phyloP scores from a whole-genome alignment of 768 basidiomycete species.

The Exidia glandulosa region DNA sequence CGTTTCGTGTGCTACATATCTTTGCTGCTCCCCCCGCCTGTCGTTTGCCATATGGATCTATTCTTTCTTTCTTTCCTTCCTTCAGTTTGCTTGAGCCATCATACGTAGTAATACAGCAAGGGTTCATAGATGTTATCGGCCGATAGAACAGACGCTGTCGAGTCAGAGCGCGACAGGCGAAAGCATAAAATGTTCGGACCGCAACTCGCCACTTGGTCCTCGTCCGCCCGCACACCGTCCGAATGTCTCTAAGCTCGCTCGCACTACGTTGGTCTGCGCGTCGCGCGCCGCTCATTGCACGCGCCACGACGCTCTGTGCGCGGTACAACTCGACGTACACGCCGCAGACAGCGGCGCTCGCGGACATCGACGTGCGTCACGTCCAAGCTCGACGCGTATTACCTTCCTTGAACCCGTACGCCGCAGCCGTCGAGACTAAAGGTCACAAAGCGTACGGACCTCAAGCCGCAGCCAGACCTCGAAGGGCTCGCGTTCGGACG shows the following conservation, averaged over 20 bases:
- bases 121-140: background rate
- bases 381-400: background rate
- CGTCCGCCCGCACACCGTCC: background rate
- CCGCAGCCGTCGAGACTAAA: conserved; percentile 42
- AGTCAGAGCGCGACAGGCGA: background rate
- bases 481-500: conserved; percentile 72
- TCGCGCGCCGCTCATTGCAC: background rate
- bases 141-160: background rate
- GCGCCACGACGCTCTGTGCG: background rate
- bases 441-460: conserved; percentile 36
- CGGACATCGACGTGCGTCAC: background rate
- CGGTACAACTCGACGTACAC: background rate
- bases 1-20: background rate
- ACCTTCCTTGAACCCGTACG: background rate
- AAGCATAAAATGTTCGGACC: background rate
- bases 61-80: background rate
- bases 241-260: background rate
- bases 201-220: background rate
- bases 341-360: background rate
- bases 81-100: no score
- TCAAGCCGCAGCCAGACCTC: conserved; percentile 51
- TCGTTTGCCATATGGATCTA: no score
- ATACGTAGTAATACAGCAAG: background rate
- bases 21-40: no score
- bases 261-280: background rate